Evolutionary conservation across 1,284 basidiomycete species (phyloP), one percentile per base, ranked within the genome.

Genomic region (Trichosporon sp.): DNA sequence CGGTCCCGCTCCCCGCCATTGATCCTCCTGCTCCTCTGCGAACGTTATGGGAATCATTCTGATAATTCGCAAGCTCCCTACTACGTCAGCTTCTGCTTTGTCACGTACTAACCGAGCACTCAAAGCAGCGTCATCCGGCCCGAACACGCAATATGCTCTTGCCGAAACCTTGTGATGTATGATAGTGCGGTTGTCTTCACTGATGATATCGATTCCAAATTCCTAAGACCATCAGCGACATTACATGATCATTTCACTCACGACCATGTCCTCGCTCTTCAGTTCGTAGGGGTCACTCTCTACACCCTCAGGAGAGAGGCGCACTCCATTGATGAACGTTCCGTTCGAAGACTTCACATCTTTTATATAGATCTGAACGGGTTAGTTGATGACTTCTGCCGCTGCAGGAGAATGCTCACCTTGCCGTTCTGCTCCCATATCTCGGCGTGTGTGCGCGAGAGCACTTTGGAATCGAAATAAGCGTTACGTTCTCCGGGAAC

Each of bases 331-430:
- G 83, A 99, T 96, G 80, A 99, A 99, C 7, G 97, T 99, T 4
- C 96, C 96, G 76, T 99, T 99, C 1, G 93, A 96, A 70, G 93
- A 95, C 85, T 97, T 97, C 79, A 98, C 93, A 81, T 99, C 97
- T 83, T 94, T 97, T 87, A 99, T 98, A 85, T 86, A 97, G 81
- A 98, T 95, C 92, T 96, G 73, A 11, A 5, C 8, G 23, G 1
- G 64, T 67, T 27, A 69, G 63, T 42, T 44, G 29, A 13, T n/a
- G 51, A 35, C 15, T 18, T 9, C 13, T 31, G 32, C 6, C 27
- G 12, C 15, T n/a, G n/a, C 11, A 25, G 34, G 18, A 4, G 2
- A 12, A 12, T 13, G 66, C 86, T 60, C 62, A 93, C 93, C 88
- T 95, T 95, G 68, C 89, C 88, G 67, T 85, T 87, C 73, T 97